Evolutionary conservation across 805 yeast genomes (phyloP).

Genomic region (Sugiyamaella americana): DNA sequence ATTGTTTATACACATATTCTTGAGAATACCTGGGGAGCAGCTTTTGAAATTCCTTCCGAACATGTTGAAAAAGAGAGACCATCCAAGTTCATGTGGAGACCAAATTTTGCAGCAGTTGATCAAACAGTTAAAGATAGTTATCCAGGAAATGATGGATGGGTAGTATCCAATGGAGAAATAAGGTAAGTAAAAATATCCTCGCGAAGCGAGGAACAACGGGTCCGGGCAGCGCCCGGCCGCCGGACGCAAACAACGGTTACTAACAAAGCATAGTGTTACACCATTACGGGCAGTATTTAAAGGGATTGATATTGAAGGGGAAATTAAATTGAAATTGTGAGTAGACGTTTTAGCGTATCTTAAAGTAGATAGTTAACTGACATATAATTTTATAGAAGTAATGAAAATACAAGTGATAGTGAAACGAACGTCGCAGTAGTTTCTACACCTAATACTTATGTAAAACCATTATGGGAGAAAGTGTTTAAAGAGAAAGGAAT

Average conservation of each 20-base stretch:
- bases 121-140: constrained; percentile 40
- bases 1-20: constrained; percentile 72
- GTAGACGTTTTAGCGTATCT: constrained; percentile 17
- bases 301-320: constrained; percentile 51
- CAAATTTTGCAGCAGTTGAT: constrained; percentile 68
- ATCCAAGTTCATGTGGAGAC: constrained; percentile 70
- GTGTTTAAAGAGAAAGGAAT: constrained; percentile 9
- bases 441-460: constrained; percentile 13
- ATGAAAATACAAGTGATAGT: no score
- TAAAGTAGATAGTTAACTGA: no score
- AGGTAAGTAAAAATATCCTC: constrained; percentile 33
- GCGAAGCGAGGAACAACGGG: background rate
- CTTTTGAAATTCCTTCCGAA: constrained; percentile 37
- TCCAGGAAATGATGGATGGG: constrained; percentile 62
- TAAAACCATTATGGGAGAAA: constrained; percentile 19
- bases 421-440: background rate
- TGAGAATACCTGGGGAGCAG: constrained; percentile 71
- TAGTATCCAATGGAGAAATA: constrained; percentile 55
- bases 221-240: no score
- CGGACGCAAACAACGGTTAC: no score
- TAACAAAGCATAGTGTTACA: constrained; percentile 44
- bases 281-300: constrained; percentile 68
- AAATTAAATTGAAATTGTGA: constrained; percentile 44
- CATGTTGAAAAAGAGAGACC: constrained; percentile 30
- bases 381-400: no score